These are phyloP conservation scores for Mayamaea pseudoterrestris DNA, from an alignment of 108 stramenopile species.

Conservation along the genomic window DNA sequence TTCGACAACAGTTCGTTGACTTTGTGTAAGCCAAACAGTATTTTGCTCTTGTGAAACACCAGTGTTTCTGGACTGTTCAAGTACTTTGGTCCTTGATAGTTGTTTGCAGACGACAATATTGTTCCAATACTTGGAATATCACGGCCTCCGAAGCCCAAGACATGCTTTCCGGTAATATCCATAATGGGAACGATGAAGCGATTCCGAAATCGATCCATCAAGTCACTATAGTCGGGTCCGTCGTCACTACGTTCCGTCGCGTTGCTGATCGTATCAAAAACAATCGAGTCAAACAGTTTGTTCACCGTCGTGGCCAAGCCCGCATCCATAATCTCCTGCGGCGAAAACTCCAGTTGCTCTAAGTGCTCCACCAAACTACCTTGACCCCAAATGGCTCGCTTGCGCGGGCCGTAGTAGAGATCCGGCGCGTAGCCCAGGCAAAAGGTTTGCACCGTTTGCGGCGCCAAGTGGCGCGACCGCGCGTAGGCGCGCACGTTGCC, in stretches of 20 bases:
- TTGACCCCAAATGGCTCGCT: constrained; percentile 21
- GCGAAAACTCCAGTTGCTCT: constrained; percentile 40
- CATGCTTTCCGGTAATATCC: constrained; percentile 41
- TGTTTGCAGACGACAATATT: constrained; percentile 10
- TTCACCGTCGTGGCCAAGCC: constrained; percentile 66
- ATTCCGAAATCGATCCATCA: constrained; percentile 75
- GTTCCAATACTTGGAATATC: too few relatives aligned
- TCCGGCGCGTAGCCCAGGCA: constrained; percentile 83
- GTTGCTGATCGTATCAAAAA: too few relatives aligned
- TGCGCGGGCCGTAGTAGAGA: constrained; percentile 34
- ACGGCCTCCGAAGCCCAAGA: constrained; percentile 72
- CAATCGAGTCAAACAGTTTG: too few relatives aligned
- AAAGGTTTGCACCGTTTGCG: neutral
- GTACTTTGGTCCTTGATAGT: constrained; percentile 87
- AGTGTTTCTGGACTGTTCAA: constrained; percentile 84
- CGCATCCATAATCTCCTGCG: constrained; percentile 72
- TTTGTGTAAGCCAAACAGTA: constrained; percentile 68
- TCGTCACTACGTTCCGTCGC: too few relatives aligned
- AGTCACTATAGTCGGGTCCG: constrained; percentile 7
- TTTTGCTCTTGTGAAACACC: constrained; percentile 71
- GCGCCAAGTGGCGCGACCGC: constrained; percentile 49
- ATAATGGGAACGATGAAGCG: constrained; percentile 71
- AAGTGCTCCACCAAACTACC: constrained; percentile 66
- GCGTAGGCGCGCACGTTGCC: constrained; percentile 66
- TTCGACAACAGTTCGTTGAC: constrained; percentile 32